Base-by-base conservation (phyloP, 202 grass and related monocot genomes). In the Panicum virgatum region DNA sequence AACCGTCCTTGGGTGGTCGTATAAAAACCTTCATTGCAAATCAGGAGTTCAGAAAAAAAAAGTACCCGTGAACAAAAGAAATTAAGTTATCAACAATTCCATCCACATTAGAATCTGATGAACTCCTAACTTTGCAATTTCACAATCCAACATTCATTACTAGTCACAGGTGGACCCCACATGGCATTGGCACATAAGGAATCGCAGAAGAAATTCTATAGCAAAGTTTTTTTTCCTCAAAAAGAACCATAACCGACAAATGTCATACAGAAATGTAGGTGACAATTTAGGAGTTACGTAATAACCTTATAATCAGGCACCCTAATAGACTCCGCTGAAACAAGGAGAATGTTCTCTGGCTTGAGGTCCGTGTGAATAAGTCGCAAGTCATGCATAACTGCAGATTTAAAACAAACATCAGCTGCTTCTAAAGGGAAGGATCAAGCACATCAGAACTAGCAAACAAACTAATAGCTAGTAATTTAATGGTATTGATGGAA, bases 321-420 rank as follows among this genome's bases (percentile, higher is more conserved):
- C 85, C 83, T 96, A 50, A 99, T 76, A 69, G 85, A 90, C 12
- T 96, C 96, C 10, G 93, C 54, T 58, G 96, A 96, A 85, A 99
- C 87, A 92, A 99, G 96, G 30, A 99, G 93, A 86, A 99, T 96
- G 77, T 96, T 99, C 72, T 99, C 96, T 36, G 96, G 96, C 84
- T 99, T 99, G 66, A 99, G 78, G 87, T 99, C 96, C 23, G 93
- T 99, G 83, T 99, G 96, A 87, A 99, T 99, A 87, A 99, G 87
- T 57, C 83, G 87, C 81, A 99, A 89, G 58, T 99, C 96, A 89
- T 99, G 96, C 96, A 99, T 99, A 90, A 94, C 96, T 99, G 69
- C 20, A 86, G 22, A 37, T 8, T 82, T 75, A 85, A 54, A 50
- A 66, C n/a, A 63, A 78, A 68, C 37, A 70, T 59, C 29, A 81